phyloP scores from a whole-genome alignment of 2,329 filamentous ascomycete genomes.

The Aspergillus sojae region DNA sequence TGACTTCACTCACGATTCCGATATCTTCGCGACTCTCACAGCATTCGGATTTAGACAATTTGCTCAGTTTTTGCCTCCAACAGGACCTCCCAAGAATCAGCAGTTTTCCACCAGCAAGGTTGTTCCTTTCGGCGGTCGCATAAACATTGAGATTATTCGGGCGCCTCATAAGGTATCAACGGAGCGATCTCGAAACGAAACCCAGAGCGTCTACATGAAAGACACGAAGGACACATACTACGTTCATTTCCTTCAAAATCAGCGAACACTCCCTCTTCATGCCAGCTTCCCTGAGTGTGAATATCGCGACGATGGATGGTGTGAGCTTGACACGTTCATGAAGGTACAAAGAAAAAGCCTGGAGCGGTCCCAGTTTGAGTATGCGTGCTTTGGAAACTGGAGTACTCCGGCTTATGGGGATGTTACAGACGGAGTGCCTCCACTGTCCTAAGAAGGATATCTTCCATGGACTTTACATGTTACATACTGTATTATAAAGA shows the following conservation, averaged over 20 bases:
- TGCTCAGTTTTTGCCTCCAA: constrained; percentile 59
- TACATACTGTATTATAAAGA: background rate
- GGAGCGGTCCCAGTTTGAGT: constrained; percentile 62
- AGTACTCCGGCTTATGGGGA: constrained; percentile 23
- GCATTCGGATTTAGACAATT: constrained; percentile 75
- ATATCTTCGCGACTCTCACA: constrained; percentile 36
- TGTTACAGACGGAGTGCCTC: background rate
- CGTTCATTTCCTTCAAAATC: constrained; percentile 74
- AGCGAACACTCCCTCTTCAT: constrained; percentile 71
- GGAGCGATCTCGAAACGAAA: constrained; percentile 20
- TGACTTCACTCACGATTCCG: background rate
- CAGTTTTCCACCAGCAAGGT: constrained; percentile 68
- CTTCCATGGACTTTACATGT: background rate
- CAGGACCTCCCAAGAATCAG: constrained; percentile 45
- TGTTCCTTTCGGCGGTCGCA: constrained; percentile 70
- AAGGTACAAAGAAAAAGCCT: constrained; percentile 63
- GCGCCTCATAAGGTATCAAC: constrained; percentile 63
- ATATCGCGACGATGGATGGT: constrained; percentile 72
- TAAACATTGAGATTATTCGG: constrained; percentile 74
- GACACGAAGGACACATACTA: constrained; percentile 45
- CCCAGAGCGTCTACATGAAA: constrained; percentile 32
- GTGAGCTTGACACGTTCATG: constrained; percentile 61
- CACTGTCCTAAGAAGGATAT: background rate
- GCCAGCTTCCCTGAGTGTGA: constrained; percentile 68
- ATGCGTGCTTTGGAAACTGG: constrained; percentile 63